Evolutionary conservation across 441 rosid genomes (phyloP), one percentile per base, ranked within the genome.

Genomic region (Gossypium gossypioides): DNA sequence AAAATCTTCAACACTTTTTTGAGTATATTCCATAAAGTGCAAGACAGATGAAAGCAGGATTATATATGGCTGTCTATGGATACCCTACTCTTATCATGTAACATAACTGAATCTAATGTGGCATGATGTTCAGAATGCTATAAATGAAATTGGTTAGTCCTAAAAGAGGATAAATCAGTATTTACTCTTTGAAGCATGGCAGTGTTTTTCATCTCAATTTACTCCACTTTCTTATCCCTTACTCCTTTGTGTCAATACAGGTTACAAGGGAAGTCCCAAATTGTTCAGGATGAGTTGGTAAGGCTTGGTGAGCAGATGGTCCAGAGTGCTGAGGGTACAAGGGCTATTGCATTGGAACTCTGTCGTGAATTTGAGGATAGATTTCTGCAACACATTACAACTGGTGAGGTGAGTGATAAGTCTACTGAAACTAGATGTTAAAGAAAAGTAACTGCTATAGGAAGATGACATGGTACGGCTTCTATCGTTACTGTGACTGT

Each of bases 361-460:
- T 89, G 94, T 67, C 94, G 90, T 59, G 91, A 89, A 76, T 89
- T 89, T 78, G 93, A 89, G 77, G 91, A 89, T 81, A 87, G 80
- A 75, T 89, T 89, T 86, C 88, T 89, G 72, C 88, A 74, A 72
- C 91, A 89, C 74, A 85, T 89, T 59, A 85, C 89, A 56, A 83
- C 86, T 68, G 91, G 91, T 72, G 94, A 89, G 82, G 94, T 89
- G 77, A 87, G 88, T 80, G 57, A 72, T 66, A 46, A 24, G 8
- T 34, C 8, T 68, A 16, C 7, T 29, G 24, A 50, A 25, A 9
- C 25, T 51, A 4, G 12, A 25, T 34, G 0, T 25, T 27, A 27
- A 68, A 32, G 55, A 50, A 18, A 50, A 25, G 16, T 68, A 50
- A 27, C 8, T 50, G 25, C 15, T n/a, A 15, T 7, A 25, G 15